phyloP scores from a whole-genome alignment of 2,329 filamentous ascomycete species.

The Zasmidium citrigriseum region DNA sequence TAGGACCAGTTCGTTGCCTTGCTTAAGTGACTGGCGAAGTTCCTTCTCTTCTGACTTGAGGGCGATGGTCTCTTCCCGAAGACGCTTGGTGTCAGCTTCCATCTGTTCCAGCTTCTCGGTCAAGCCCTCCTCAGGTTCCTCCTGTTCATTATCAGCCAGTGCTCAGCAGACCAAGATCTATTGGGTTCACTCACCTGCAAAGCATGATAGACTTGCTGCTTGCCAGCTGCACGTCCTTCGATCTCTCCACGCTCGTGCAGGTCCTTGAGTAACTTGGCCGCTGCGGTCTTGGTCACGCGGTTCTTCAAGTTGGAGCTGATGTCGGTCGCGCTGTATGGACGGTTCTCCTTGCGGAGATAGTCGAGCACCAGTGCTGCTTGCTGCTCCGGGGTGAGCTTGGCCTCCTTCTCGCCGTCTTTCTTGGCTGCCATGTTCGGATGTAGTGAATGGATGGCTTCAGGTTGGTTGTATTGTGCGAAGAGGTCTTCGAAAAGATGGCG shows the following conservation, averaged over 20 bases:
- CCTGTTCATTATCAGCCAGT: slow-evolving; percentile 38
- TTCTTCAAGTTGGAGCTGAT: slow-evolving; percentile 39
- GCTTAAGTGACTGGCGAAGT: slow-evolving; percentile 49
- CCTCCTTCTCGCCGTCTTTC: slow-evolving; percentile 30
- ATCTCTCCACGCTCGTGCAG: slow-evolving; percentile 62
- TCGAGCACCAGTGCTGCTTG: slow-evolving; percentile 31
- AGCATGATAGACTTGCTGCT: slow-evolving; percentile 63
- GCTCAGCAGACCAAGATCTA: neutral
- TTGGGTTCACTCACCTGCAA: slow-evolving; percentile 47
- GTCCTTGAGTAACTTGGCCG: slow-evolving; percentile 63
- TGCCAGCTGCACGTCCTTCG: slow-evolving; percentile 59
- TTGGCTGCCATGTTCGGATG: slow-evolving; percentile 32
- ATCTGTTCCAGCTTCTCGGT: slow-evolving; percentile 53
- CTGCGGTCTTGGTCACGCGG: slow-evolving; percentile 47
- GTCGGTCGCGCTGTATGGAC: slow-evolving; percentile 38
- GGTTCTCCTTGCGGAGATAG: slow-evolving; percentile 35
- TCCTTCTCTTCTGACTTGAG: slow-evolving; percentile 52
- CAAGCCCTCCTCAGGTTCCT: slow-evolving; percentile 50
- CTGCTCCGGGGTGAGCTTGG: slow-evolving; percentile 33
- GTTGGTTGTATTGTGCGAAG: neutral
- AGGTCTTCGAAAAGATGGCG: neutral
- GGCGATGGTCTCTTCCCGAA: slow-evolving; percentile 47
- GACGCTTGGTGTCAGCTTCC: slow-evolving; percentile 49
- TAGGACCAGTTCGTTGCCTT: slow-evolving; percentile 51
- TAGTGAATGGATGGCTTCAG: neutral